A percentile compares a stretch with the other conserved stretches of the same genome.
phyloP scores from a whole-genome alignment of 1,284 basidiomycete genomes.

The Thecaphora thlaspeos region DNA sequence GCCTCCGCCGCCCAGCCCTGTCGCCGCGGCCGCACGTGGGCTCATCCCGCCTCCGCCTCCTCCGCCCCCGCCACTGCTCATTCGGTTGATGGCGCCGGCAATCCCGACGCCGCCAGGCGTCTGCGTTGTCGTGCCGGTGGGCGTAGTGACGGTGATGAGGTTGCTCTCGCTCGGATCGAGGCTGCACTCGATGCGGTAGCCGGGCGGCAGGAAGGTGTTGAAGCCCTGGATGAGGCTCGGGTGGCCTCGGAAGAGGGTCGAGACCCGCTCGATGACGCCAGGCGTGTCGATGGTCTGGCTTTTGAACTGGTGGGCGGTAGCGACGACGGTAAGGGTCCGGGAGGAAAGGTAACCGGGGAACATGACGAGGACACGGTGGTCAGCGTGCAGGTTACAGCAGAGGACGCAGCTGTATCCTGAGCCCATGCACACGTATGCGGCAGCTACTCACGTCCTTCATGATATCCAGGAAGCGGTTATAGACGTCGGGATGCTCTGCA shows the following conservation, averaged over 20 bases:
- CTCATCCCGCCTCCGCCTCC: constrained; percentile 13
- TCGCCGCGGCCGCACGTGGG: constrained; percentile 12
- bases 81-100: constrained; percentile 49
- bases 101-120: constrained; percentile 58
- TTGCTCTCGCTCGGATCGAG: constrained; percentile 65
- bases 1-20: constrained; percentile 2
- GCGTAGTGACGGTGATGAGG: constrained; percentile 91
- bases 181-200: constrained; percentile 92
- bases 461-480: constrained; percentile 95
- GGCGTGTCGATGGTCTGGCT: constrained; percentile 80
- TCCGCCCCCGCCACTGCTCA: too few relatives aligned
- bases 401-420: too few relatives aligned
- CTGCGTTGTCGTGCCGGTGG: constrained; percentile 72
- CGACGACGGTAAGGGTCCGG: too few relatives aligned
- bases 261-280: constrained; percentile 95
- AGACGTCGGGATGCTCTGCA: constrained; percentile 86
- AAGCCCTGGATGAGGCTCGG: constrained; percentile 93
- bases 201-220: constrained; percentile 96
- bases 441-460: constrained; percentile 86
- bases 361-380: too few relatives aligned
- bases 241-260: constrained; percentile 89
- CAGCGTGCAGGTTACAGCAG: too few relatives aligned
- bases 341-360: too few relatives aligned
- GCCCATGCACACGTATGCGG: too few relatives aligned
- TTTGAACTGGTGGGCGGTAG: constrained; percentile 53